Conservation (phyloP, 2,329 filamentous ascomycete species). For the Apiospora koreana region DNA sequence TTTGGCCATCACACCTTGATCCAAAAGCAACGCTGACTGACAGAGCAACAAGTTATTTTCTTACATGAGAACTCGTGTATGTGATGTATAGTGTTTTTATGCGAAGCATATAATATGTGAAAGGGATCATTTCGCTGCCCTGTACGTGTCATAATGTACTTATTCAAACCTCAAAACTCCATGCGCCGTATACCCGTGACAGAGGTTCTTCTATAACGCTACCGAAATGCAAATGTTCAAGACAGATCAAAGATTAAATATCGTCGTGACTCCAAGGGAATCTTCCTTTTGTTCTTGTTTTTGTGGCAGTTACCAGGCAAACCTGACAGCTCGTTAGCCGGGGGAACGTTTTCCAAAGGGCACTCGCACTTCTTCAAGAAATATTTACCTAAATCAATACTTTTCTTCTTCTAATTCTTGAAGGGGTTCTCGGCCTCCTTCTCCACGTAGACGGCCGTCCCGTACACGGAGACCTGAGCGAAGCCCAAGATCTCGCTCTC, state of each 20-base stretch:
- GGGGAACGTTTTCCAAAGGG: background rate
- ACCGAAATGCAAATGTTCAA: background rate
- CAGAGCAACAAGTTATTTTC: background rate
- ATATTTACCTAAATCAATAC: background rate
- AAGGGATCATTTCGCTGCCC: background rate
- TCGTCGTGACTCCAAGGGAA: background rate
- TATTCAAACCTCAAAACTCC: background rate
- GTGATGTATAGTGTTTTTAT: background rate
- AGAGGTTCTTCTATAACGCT: background rate
- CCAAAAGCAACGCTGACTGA: background rate
- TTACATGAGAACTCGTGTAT: background rate
- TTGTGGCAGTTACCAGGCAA: background rate
- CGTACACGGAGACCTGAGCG: constrained; percentile 25
- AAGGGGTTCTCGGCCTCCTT: constrained; percentile 11
- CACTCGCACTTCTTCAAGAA: background rate
- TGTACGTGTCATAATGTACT: background rate
- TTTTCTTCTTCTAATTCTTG: background rate
- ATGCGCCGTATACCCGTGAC: background rate
- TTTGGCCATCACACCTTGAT: background rate
- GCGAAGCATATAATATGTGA: background rate
- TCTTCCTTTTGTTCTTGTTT: background rate
- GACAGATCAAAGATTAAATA: background rate
- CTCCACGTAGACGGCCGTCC: constrained; percentile 28
- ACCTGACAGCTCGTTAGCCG: background rate
- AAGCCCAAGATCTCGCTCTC: constrained; percentile 27